Base-by-base conservation (phyloP, 257 asterid genomes). In the Orobanche coerulescens region DNA sequence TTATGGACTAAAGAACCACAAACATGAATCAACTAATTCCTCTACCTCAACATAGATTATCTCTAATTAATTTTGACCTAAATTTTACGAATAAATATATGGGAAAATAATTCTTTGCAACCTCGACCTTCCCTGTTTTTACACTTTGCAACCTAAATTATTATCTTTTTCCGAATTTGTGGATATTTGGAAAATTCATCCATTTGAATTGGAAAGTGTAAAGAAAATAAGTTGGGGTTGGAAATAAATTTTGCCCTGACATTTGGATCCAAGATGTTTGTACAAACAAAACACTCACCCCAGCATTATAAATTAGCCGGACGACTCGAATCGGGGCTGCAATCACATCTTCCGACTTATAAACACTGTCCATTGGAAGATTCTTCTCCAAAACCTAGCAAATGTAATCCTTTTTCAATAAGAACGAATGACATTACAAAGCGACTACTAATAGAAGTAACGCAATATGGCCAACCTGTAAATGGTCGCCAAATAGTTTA, bases 251-350 rank as follows among this genome's bases (percentile, higher is more conserved):
- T n/a, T n/a, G n/a, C n/a, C n/a, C n/a, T n/a, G n/a, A n/a, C n/a
- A n/a, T n/a, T n/a, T n/a, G n/a, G n/a, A n/a, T n/a, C n/a, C n/a
- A n/a, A n/a, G n/a, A n/a, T 28, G 23, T 51, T 34, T 22, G 5
- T 51, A 36, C 19, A 28, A 40, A 26, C 18, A 15, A 47, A 62
- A 64, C 28, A 69, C 87, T 79, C 72, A 92, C 98, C 73, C 97
- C 98, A 31, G 97, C 74, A 74, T 92, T 92, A 66, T 82, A 92
- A 61, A 88, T 79, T 61, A 92, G 95, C 65, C 61, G 93, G 65
- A 92, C 84, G 6, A 92, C 97, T 62, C 98, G 87, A 73, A 92
- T 92, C 40, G 98, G 98, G 56, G 98, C 98, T 49, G 95, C 85
- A 63, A 70, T 75, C 64, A 92, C 96, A 70, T 73, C 73, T 73